phyloP scores from a whole-genome alignment of 441 rosid species.

The Codiaeum variegatum region DNA sequence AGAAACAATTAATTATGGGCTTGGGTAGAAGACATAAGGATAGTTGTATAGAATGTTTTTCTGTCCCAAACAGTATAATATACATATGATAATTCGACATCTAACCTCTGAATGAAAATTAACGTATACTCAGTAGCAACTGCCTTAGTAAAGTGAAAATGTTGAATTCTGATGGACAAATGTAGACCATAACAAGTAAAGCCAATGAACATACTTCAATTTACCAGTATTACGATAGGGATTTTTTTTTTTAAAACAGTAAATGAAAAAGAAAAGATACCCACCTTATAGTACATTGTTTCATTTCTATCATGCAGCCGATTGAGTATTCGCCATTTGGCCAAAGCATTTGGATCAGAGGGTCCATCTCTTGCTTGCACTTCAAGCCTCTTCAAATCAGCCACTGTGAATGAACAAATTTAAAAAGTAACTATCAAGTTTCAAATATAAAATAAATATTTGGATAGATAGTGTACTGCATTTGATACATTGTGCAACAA shows the following conservation, averaged over 20 bases:
- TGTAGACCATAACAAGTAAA: not conserved
- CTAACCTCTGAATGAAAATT: not conserved
- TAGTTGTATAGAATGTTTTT: not conserved
- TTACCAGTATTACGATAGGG: not conserved
- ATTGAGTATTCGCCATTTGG: conserved; percentile 94
- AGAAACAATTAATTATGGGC: not conserved
- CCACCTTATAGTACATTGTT: conserved; percentile 90
- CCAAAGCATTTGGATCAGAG: conserved; percentile 86
- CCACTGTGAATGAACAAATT: conserved; percentile 46
- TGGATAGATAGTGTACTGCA: not conserved
- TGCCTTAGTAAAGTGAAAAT: not conserved
- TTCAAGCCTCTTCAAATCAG: conserved; percentile 88
- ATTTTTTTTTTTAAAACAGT: no score
- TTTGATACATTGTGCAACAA: not conserved
- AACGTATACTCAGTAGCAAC: not conserved
- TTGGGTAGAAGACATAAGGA: not conserved
- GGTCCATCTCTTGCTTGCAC: conserved; percentile 95
- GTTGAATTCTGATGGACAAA: not conserved
- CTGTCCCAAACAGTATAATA: not conserved
- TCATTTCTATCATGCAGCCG: conserved; percentile 96
- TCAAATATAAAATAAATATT: not conserved
- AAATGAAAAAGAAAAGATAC: not conserved
- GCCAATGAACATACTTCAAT: not conserved
- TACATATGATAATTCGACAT: not conserved
- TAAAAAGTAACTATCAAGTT: not conserved